phyloP scores from a whole-genome alignment of 371 early-diverging fungal genomes.

The Actinomortierella wolfii region DNA sequence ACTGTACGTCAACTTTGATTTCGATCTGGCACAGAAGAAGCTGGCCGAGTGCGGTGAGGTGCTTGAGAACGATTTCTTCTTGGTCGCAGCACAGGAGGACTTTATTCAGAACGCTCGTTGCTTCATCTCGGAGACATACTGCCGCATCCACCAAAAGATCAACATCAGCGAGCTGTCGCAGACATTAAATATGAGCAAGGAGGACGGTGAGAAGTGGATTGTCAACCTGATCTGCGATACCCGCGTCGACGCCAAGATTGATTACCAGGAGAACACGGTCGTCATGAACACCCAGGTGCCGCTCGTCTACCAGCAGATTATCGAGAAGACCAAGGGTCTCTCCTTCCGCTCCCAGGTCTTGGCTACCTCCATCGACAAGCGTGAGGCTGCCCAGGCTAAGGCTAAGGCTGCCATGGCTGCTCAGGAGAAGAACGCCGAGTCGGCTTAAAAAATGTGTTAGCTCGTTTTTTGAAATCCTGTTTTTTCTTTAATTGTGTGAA shows the following conservation, averaged over 20 bases:
- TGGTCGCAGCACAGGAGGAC: conserved; percentile 81
- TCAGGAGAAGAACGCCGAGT: conserved; percentile 31
- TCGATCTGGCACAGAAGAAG: conserved; percentile 90
- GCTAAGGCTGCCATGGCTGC: conserved; percentile 17
- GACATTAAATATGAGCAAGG: conserved; percentile 83
- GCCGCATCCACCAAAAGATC: conserved; percentile 93
- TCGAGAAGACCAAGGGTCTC: conserved; percentile 89
- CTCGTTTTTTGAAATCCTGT: too few relatives aligned
- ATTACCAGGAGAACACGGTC: conserved; percentile 91
- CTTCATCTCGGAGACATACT: conserved; percentile 94
- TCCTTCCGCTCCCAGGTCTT: conserved; percentile 90
- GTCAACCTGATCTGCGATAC: conserved; percentile 95
- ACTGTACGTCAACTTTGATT: conserved; percentile 91
- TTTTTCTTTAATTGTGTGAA: too few relatives aligned
- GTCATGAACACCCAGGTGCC: conserved; percentile 87
- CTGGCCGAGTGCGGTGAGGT: conserved; percentile 88
- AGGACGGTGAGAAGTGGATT: conserved; percentile 96
- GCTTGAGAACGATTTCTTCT: conserved; percentile 87
- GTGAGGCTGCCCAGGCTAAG: conserved; percentile 56
- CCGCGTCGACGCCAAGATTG: conserved; percentile 95
- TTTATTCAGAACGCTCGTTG: conserved; percentile 92
- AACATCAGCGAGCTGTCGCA: conserved; percentile 85
- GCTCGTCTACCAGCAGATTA: conserved; percentile 92
- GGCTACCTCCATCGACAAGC: conserved; percentile 89
- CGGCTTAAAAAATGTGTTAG: too few relatives aligned